phyloP scores from a whole-genome alignment of 106 monocot species.

The Acanthochlamys bracteata region DNA sequence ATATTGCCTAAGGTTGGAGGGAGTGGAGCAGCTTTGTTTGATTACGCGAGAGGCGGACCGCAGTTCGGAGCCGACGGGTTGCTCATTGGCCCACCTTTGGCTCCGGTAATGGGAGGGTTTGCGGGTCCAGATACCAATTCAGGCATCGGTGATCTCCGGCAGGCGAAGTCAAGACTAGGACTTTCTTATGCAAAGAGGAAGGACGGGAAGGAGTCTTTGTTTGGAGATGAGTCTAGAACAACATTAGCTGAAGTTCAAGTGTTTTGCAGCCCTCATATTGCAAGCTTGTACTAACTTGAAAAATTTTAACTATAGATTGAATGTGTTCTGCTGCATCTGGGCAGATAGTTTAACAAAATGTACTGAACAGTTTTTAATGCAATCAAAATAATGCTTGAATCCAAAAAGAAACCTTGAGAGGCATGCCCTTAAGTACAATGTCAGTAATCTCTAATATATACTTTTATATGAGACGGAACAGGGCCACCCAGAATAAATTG shows the following conservation, averaged over 20 bases:
- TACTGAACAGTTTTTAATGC: no score
- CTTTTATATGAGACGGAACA: no score
- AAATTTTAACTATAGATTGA: no score
- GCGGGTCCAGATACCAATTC: slow-evolving; percentile 81
- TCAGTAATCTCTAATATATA: no score
- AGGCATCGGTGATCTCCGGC: slow-evolving; percentile 69
- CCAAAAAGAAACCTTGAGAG: no score
- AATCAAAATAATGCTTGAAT: no score
- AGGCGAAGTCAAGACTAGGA: slow-evolving; percentile 85
- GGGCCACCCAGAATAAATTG: no score
- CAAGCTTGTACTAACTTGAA: slow-evolving; percentile 64
- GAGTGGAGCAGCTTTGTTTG: slow-evolving; percentile 89
- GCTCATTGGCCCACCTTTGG: slow-evolving; percentile 80
- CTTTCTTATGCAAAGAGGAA: slow-evolving; percentile 82
- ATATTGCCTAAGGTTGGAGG: slow-evolving; percentile 74
- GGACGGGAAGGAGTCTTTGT: slow-evolving; percentile 79
- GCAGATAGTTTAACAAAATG: no score
- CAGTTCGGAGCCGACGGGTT: slow-evolving; percentile 95
- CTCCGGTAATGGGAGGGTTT: slow-evolving; percentile 96
- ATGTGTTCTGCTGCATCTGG: no score
- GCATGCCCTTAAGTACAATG: no score
- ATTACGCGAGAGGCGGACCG: slow-evolving; percentile 90
- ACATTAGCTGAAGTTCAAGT: slow-evolving; percentile 72
- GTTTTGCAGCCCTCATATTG: slow-evolving; percentile 76
- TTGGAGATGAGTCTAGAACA: slow-evolving; percentile 61